Conservation (phyloP, 805 yeast genomes). For the Tanozyma kutaoensis region DNA sequence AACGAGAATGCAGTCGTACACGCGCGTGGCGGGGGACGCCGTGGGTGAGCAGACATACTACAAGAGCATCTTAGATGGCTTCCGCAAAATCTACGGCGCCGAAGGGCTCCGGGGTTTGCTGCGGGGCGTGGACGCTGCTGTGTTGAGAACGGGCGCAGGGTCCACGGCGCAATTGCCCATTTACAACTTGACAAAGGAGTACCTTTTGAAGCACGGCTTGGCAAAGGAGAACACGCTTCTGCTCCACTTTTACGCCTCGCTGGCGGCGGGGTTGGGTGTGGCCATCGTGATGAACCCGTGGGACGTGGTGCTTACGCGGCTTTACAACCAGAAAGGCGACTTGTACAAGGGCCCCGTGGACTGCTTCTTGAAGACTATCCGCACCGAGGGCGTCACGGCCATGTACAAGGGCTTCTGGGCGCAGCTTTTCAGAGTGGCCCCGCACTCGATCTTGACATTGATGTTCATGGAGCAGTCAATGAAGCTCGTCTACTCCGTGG, state of each 20-base stretch:
- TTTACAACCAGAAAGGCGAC: constrained; percentile 88
- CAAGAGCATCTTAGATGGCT: constrained; percentile 53
- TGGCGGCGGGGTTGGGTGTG: constrained; percentile 82
- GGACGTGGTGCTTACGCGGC: constrained; percentile 89
- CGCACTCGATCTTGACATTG: constrained; percentile 83
- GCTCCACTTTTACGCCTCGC: constrained; percentile 60
- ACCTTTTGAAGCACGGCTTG: constrained; percentile 38
- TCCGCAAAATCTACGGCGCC: constrained; percentile 40
- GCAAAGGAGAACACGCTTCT: constrained; percentile 47
- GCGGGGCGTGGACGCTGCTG: constrained; percentile 91
- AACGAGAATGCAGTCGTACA: constrained; percentile 93
- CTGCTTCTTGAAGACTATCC: constrained; percentile 74
- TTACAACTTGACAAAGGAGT: constrained; percentile 64
- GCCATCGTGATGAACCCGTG: constrained; percentile 95
- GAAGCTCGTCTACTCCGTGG: constrained; percentile 33
- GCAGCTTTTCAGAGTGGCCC: constrained; percentile 83
- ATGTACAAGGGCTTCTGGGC: constrained; percentile 94
- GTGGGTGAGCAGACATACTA: constrained; percentile 93
- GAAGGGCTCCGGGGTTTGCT: constrained; percentile 75
- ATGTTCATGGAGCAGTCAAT: constrained; percentile 94
- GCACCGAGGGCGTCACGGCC: constrained; percentile 74
- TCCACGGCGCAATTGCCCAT: constrained; percentile 92
- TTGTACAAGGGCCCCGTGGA: constrained; percentile 80
- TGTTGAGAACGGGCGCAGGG: constrained; percentile 88
- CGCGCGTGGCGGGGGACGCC: too few species aligned